Percentiles rank a stretch among this genome's conserved stretches.
These are phyloP conservation scores for Odontarrhena argentea DNA, from an alignment of 345 rosid species.

Conservation along the genomic window DNA sequence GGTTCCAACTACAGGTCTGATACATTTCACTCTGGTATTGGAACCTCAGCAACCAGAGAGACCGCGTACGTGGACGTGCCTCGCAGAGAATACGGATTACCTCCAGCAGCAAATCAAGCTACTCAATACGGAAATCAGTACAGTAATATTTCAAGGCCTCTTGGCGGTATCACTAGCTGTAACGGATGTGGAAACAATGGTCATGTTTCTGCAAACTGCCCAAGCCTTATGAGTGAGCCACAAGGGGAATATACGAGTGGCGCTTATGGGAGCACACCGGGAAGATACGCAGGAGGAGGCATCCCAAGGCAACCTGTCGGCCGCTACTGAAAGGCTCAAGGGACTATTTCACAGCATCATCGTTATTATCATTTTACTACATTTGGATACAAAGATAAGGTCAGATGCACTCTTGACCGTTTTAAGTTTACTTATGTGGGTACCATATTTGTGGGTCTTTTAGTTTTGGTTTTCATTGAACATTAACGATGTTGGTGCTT, in stretches of 20 bases:
- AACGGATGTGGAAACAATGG: slow-evolving; percentile 64
- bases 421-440: slow-evolving; percentile 1
- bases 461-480: neutral
- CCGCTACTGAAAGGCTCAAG: slow-evolving; percentile 41
- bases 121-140: slow-evolving; percentile 57
- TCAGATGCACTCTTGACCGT: slow-evolving; percentile 20
- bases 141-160: neutral
- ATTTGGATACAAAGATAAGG: neutral
- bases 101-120: slow-evolving; percentile 46
- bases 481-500: slow-evolving; percentile 6
- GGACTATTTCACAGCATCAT: neutral
- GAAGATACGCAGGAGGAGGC: slow-evolving; percentile 50
- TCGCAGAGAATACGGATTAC: slow-evolving; percentile 41
- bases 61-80: slow-evolving; percentile 29
- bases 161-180: slow-evolving; percentile 41
- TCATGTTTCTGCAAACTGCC: slow-evolving; percentile 70
- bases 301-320: slow-evolving; percentile 53
- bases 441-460: neutral
- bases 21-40: slow-evolving; percentile 31
- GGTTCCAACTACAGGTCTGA: slow-evolving; percentile 32
- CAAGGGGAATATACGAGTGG: slow-evolving; percentile 49
- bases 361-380: neutral
- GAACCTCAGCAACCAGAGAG: slow-evolving; percentile 44
- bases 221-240: slow-evolving; percentile 62
- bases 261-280: slow-evolving; percentile 16